A percentile compares a stretch with the other conserved stretches of the same genome.
phyloP scores from a whole-genome alignment of 257 asterid genomes.

The Avicennia marina region DNA sequence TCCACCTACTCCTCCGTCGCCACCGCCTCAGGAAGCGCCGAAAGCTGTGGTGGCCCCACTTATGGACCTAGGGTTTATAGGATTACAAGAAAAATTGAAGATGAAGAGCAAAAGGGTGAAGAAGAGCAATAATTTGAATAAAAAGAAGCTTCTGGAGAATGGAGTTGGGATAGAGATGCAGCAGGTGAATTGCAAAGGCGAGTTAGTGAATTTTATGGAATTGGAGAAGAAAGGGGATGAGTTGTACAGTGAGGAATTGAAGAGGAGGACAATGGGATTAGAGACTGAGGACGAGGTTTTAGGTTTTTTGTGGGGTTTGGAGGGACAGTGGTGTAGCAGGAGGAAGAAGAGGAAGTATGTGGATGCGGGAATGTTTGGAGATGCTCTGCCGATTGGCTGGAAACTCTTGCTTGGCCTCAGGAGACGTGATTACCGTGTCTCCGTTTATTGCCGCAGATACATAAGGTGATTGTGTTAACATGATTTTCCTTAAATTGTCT shows the following conservation, averaged over 20 bases:
- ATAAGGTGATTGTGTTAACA: conserved; percentile 49
- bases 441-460: conserved; percentile 70
- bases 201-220: conserved; percentile 47
- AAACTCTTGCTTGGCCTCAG: conserved; percentile 79
- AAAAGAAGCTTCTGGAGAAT: conserved; percentile 31
- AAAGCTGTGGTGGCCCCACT: not conserved
- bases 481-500: conserved; percentile 8
- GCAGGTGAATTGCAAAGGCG: conserved; percentile 54
- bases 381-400: conserved; percentile 75
- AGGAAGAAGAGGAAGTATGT: conserved; percentile 91
- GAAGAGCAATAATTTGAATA: conserved; percentile 26
- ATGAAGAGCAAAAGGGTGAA: conserved; percentile 43
- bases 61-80: conserved; percentile 34
- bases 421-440: conserved; percentile 62
- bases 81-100: conserved; percentile 33
- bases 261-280: conserved; percentile 58
- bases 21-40: conserved; percentile 17
- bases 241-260: conserved; percentile 52
- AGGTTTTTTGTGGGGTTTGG: conserved; percentile 59
- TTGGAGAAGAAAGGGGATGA: conserved; percentile 73
- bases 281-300: conserved; percentile 60
- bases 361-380: conserved; percentile 58
- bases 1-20: conserved; percentile 42
- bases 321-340: conserved; percentile 93
- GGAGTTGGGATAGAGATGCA: conserved; percentile 42